Evolutionary conservation across 2,329 filamentous ascomycete species (phyloP).

Genomic region (Penicillium sp.): DNA sequence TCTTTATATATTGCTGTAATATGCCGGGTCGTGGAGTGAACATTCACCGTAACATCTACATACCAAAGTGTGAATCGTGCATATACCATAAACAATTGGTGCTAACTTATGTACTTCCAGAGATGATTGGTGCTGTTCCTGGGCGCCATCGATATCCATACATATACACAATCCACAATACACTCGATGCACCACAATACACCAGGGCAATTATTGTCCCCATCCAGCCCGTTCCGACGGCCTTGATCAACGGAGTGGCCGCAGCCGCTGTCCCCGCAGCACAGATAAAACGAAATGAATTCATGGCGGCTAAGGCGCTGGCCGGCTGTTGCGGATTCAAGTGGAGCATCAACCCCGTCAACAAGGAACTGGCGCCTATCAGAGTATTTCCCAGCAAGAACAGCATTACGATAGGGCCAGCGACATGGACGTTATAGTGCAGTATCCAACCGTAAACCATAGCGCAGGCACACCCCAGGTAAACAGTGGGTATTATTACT

Average conservation of each 20-base stretch:
- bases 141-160: neutral
- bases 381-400: slow-evolving; percentile 2
- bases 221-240: slow-evolving; percentile 2
- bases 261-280: neutral
- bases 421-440: neutral
- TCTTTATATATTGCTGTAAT: too few relatives aligned
- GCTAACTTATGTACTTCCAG: too few relatives aligned
- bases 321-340: neutral
- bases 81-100: too few relatives aligned
- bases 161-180: neutral
- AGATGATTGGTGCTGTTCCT: neutral
- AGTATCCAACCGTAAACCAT: neutral
- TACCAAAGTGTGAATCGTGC: too few relatives aligned
- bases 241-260: neutral
- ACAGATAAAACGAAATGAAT: neutral
- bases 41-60: too few relatives aligned
- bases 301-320: neutral
- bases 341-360: neutral
- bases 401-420: neutral
- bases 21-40: too few relatives aligned
- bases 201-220: neutral
- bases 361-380: neutral
- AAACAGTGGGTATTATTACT: neutral
- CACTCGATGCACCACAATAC: neutral
- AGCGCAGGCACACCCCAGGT: neutral